phyloP scores from a whole-genome alignment of 208 protist species.

The Acanthamoeba lenticulata region DNA sequence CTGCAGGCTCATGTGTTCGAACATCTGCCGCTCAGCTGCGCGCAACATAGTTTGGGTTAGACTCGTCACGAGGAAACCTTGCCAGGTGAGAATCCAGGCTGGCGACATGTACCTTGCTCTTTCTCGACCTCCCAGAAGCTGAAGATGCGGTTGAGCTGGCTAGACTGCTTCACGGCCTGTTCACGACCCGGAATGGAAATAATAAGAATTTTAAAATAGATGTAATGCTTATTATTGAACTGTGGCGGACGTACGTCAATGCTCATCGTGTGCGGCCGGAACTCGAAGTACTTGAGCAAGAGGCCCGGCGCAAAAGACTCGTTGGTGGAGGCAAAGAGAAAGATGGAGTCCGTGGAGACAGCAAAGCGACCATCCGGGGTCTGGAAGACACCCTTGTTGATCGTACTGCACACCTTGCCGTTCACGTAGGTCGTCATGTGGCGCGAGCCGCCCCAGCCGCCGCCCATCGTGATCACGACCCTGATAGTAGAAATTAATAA shows the following conservation, averaged over 20 bases:
- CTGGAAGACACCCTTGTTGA: constrained; percentile 68
- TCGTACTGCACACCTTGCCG: constrained; percentile 64
- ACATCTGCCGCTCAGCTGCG: constrained; percentile 56
- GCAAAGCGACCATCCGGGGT: constrained; percentile 66
- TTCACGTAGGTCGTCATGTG: constrained; percentile 66
- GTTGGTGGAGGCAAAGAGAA: constrained; percentile 57
- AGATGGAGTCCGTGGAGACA: constrained; percentile 62
- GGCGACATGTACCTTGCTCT: constrained; percentile 69
- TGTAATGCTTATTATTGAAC: neutral
- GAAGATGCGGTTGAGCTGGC: constrained; percentile 65
- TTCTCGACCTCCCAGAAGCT: constrained; percentile 71
- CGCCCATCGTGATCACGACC: constrained; percentile 58
- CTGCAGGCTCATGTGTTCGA: constrained; percentile 68
- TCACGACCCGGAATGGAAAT: neutral
- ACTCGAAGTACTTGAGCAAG: constrained; percentile 61
- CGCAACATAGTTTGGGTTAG: neutral
- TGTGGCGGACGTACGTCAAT: neutral
- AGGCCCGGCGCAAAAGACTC: constrained; percentile 61
- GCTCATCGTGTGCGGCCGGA: constrained; percentile 30
- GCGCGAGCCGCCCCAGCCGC: constrained; percentile 23
- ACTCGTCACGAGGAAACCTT: neutral
- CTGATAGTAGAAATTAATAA: neutral
- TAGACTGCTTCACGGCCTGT: constrained; percentile 55
- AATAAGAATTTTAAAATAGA: neutral
- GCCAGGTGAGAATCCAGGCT: neutral